These are phyloP conservation scores for Metarhizium rileyi DNA, from an alignment of 2,329 filamentous ascomycete genomes.

Conservation along the genomic window DNA sequence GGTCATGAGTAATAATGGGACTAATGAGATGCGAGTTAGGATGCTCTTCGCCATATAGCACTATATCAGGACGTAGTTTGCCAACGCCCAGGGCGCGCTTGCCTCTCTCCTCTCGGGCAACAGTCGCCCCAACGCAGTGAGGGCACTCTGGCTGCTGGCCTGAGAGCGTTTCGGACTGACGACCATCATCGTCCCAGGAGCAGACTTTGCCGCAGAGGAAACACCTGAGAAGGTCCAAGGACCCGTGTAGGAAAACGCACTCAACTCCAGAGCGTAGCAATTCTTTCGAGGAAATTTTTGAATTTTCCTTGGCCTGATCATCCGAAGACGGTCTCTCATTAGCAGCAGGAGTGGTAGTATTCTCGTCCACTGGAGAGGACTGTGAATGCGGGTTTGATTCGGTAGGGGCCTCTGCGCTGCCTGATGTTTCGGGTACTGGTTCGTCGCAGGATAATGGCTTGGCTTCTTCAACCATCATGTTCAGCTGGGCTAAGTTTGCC, in stretches of 20 bases:
- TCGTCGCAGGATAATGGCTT: slow-evolving; percentile 6
- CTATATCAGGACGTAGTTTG: slow-evolving; percentile 61
- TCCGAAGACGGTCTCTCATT: slow-evolving; percentile 12
- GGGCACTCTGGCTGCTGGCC: slow-evolving; percentile 60
- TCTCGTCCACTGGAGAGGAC: slow-evolving; percentile 8
- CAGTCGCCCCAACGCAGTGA: slow-evolving; percentile 52
- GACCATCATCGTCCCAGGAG: slow-evolving; percentile 48
- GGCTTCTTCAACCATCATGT: slow-evolving; percentile 28
- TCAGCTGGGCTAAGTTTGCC: slow-evolving; percentile 23
- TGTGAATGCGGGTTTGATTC: slow-evolving; percentile 8
- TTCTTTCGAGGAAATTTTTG: slow-evolving; percentile 14
- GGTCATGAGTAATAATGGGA: slow-evolving; percentile 57
- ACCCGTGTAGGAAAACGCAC: slow-evolving; percentile 63
- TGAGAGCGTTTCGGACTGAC: slow-evolving; percentile 46
- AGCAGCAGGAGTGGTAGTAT: background rate
- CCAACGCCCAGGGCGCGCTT: slow-evolving; percentile 59
- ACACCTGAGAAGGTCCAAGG: slow-evolving; percentile 55
- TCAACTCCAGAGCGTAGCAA: slow-evolving; percentile 38
- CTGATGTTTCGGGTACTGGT: slow-evolving; percentile 11
- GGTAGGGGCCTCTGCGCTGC: background rate
- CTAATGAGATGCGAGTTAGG: slow-evolving; percentile 59
- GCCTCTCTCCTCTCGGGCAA: slow-evolving; percentile 52
- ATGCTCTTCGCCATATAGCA: slow-evolving; percentile 66
- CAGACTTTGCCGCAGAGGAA: slow-evolving; percentile 49
- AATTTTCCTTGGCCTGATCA: slow-evolving; percentile 11